Conservation (phyloP, 1,139 yeast genomes). For the Lodderomyces elongisporus region DNA sequence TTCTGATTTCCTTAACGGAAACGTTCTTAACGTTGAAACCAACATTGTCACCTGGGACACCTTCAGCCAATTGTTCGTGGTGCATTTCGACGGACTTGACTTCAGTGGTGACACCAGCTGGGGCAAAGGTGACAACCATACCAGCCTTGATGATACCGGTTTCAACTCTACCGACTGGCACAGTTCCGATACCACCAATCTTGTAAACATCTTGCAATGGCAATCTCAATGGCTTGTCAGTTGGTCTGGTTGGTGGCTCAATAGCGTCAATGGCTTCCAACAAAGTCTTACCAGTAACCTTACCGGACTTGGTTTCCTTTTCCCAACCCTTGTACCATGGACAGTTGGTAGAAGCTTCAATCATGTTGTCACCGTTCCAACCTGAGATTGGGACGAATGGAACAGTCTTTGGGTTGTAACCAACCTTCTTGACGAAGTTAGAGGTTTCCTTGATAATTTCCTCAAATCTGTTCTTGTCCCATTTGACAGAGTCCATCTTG, state of each 20-base stretch:
- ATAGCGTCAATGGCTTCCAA: conserved; percentile 84
- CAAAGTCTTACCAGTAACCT: conserved; percentile 76
- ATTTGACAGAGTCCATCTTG: conserved; percentile 91
- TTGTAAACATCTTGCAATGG: conserved; percentile 91
- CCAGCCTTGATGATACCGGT: conserved; percentile 90
- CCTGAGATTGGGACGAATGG: conserved; percentile 92
- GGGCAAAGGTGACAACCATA: conserved; percentile 87
- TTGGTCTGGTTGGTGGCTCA: conserved; percentile 81
- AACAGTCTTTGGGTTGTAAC: conserved; percentile 89
- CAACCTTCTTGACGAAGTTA: conserved; percentile 88
- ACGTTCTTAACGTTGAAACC: conserved; percentile 95
- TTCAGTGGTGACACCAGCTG: conserved; percentile 90
- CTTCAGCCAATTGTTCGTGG: conserved; percentile 81
- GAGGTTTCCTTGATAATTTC: conserved; percentile 81
- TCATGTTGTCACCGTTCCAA: conserved; percentile 95
- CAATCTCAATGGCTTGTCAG: conserved; percentile 87
- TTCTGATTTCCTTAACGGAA: conserved; percentile 89
- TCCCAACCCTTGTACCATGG: conserved; percentile 93
- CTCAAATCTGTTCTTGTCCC: conserved; percentile 77
- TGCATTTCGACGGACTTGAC: conserved; percentile 94
- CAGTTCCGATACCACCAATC: conserved; percentile 92
- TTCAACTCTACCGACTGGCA: conserved; percentile 93
- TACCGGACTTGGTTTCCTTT: conserved; percentile 80
- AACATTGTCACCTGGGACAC: conserved; percentile 92
- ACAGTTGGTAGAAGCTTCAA: conserved; percentile 76